A percentile compares a stretch with the other conserved stretches of the same genome.
Conservation (phyloP, 2,329 filamentous ascomycete species). For the Karstenula rhodostoma region DNA sequence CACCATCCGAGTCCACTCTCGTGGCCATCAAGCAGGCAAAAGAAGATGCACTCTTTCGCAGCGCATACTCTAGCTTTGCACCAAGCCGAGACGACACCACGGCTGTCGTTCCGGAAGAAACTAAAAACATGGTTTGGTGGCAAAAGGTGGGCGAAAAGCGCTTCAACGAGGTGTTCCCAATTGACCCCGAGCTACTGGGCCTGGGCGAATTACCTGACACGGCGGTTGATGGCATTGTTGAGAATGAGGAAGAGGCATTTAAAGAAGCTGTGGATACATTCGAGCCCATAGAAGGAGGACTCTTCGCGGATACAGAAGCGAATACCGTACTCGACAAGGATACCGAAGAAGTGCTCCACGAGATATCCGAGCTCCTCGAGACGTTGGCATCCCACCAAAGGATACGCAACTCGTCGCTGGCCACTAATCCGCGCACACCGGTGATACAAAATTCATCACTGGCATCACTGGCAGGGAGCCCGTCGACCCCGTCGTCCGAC, state of each 20-base stretch:
- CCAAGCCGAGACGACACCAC: constrained; percentile 77
- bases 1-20: constrained; percentile 49
- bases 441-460: constrained; percentile 73
- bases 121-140: constrained; percentile 78
- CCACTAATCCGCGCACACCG: constrained; percentile 70
- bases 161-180: constrained; percentile 71
- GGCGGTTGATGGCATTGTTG: constrained; percentile 44
- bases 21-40: constrained; percentile 64
- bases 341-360: constrained; percentile 73
- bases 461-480: constrained; percentile 61
- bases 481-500: constrained; percentile 69
- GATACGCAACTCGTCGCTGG: constrained; percentile 76
- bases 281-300: constrained; percentile 36
- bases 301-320: constrained; percentile 33
- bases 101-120: constrained; percentile 72
- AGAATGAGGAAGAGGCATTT: constrained; percentile 47
- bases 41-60: constrained; percentile 77
- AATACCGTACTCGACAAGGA: constrained; percentile 64
- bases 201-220: constrained; percentile 49
- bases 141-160: constrained; percentile 71
- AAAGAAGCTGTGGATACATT: constrained; percentile 50
- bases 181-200: constrained; percentile 54
- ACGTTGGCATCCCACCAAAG: constrained; percentile 80
- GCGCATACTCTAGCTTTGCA: constrained; percentile 82
- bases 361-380: constrained; percentile 78